Percentiles rank a stretch among this genome's conserved stretches.
These are phyloP conservation scores for Metarhizium brunneum DNA, from an alignment of 2,329 filamentous ascomycete species.

Conservation along the genomic window DNA sequence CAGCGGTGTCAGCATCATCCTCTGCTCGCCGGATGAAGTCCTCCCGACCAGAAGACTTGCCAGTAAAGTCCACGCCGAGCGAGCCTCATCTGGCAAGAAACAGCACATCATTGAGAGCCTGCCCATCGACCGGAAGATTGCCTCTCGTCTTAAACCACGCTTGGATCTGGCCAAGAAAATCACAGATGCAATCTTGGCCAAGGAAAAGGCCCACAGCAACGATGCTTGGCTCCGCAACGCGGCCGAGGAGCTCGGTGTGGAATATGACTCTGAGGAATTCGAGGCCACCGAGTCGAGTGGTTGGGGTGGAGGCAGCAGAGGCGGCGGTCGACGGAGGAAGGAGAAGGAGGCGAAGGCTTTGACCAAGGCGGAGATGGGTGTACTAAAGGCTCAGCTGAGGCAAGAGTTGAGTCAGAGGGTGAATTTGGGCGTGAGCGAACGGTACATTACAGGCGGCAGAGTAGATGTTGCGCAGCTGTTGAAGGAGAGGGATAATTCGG, in stretches of 20 bases:
- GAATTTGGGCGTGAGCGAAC: constrained; percentile 81
- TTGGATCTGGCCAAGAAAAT: constrained; percentile 78
- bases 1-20: constrained; percentile 71
- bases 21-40: constrained; percentile 89
- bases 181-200: constrained; percentile 72
- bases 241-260: constrained; percentile 86
- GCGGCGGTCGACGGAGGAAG: constrained; percentile 63
- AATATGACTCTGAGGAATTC: constrained; percentile 86
- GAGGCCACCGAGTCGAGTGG: constrained; percentile 62
- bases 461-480: constrained; percentile 72
- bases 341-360: constrained; percentile 60
- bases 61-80: constrained; percentile 71
- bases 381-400: constrained; percentile 62
- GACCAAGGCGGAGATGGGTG: constrained; percentile 64
- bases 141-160: constrained; percentile 66
- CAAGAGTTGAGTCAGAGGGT: constrained; percentile 62
- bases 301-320: constrained; percentile 56
- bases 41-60: constrained; percentile 73
- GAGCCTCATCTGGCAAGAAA: constrained; percentile 32
- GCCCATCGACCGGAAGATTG: constrained; percentile 73
- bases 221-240: constrained; percentile 77
- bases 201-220: constrained; percentile 76
- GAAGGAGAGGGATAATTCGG: constrained; percentile 44
- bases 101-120: constrained; percentile 68
- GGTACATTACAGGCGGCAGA: constrained; percentile 73